These are phyloP conservation scores for Vitis rupestris DNA, from an alignment of 164 flowering plant species.

Conservation along the genomic window DNA sequence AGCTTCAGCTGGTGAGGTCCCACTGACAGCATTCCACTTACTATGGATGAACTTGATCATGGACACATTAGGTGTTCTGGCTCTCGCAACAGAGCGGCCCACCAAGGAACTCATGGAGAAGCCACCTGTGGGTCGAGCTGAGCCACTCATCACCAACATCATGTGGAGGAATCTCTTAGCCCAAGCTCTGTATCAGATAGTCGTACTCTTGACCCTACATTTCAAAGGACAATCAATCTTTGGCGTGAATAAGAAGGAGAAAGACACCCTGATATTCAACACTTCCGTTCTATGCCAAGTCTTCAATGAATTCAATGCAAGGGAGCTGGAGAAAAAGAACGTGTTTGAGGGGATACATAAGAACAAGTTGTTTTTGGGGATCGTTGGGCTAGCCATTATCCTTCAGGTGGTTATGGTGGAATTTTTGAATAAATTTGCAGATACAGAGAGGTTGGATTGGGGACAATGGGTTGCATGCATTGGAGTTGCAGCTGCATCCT, in stretches of 20 bases:
- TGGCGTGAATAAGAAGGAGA: constrained; percentile 29
- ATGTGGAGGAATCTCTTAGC: constrained; percentile 72
- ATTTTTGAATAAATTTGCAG: constrained; percentile 46
- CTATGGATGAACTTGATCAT: constrained; percentile 78
- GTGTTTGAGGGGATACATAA: constrained; percentile 40
- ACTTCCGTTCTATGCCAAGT: constrained; percentile 57
- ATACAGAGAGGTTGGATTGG: constrained; percentile 57
- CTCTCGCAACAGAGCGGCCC: constrained; percentile 61
- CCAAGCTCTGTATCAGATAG: constrained; percentile 56
- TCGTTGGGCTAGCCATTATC: constrained; percentile 33
- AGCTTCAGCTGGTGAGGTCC: constrained; percentile 51
- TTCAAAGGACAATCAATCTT: constrained; percentile 47
- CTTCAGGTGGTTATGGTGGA: constrained; percentile 58
- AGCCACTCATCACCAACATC: constrained; percentile 54
- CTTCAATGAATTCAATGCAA: constrained; percentile 54
- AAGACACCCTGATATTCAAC: constrained; percentile 54
- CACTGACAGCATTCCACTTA: constrained; percentile 60
- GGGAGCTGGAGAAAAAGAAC: constrained; percentile 46
- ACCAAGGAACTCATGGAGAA: constrained; percentile 54
- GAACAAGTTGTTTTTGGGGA: constrained; percentile 47
- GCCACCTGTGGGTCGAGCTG: constrained; percentile 50
- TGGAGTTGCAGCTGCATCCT: constrained; percentile 38
- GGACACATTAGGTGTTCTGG: constrained; percentile 68
- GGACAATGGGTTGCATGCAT: constrained; percentile 49
- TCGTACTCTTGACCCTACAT: constrained; percentile 38